A percentile compares a stretch with the other conserved stretches of the same genome.
Evolutionary conservation across 805 yeast genomes (phyloP).

Genomic region (Blastobotrys americana): DNA sequence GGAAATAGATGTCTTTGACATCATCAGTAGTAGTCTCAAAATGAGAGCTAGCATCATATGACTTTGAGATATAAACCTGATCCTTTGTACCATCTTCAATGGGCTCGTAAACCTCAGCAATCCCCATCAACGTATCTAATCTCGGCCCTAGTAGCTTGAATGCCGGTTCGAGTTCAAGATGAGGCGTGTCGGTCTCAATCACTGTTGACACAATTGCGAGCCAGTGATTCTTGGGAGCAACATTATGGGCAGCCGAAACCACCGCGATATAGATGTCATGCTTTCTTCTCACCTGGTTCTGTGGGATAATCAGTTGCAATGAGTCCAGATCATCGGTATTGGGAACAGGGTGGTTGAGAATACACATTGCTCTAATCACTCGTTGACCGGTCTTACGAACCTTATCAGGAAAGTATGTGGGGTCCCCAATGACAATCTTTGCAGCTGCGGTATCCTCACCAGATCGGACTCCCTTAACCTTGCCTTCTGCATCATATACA

Average conservation of each 20-base stretch:
- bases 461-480: constrained; percentile 79
- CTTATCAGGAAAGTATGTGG: constrained; percentile 88
- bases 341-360: constrained; percentile 83
- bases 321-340: constrained; percentile 78
- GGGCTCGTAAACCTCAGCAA: constrained; percentile 87
- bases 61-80: constrained; percentile 73
- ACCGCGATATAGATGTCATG: constrained; percentile 93
- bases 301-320: constrained; percentile 91
- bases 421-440: constrained; percentile 92
- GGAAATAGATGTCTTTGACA: constrained; percentile 85
- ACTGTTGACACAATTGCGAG: constrained; percentile 92
- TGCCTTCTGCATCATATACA: constrained; percentile 56
- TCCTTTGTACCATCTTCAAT: constrained; percentile 71
- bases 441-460: constrained; percentile 90
- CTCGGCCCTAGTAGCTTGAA: constrained; percentile 77
- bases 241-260: constrained; percentile 82
- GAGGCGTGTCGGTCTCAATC: constrained; percentile 89
- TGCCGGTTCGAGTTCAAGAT: constrained; percentile 87
- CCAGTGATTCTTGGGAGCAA: constrained; percentile 79
- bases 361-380: constrained; percentile 81
- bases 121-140: constrained; percentile 85
- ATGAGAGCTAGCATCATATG: constrained; percentile 92
- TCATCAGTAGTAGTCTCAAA: constrained; percentile 96
- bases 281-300: constrained; percentile 86
- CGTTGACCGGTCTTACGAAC: constrained; percentile 64